Evolutionary conservation across 495 filamentous ascomycete genomes (phyloP).

Genomic region (Aspergillus wentii): DNA sequence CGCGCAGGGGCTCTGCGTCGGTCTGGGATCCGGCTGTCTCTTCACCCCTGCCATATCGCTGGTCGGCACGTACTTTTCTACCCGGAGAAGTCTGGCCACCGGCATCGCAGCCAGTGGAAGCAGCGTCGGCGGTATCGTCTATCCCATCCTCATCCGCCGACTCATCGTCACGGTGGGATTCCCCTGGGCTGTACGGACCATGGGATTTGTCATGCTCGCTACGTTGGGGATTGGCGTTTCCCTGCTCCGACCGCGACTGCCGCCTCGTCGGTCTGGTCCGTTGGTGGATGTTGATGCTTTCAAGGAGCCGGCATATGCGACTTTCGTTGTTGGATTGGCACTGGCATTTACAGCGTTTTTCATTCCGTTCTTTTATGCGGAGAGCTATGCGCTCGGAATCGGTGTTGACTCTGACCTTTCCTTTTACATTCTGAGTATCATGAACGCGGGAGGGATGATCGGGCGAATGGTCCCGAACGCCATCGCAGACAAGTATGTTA

Average conservation of each 20-base stretch:
- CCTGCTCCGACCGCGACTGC: slow-evolving; percentile 55
- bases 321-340: slow-evolving; percentile 27
- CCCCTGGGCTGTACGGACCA: slow-evolving; percentile 25
- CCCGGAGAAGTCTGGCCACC: slow-evolving; percentile 41
- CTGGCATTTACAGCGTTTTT: slow-evolving; percentile 16
- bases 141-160: slow-evolving; percentile 35
- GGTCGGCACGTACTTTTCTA: slow-evolving; percentile 29
- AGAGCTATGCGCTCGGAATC: slow-evolving; percentile 16
- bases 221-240: slow-evolving; percentile 52
- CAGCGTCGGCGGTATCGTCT: slow-evolving; percentile 36
- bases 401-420: slow-evolving; percentile 22
- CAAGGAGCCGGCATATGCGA: slow-evolving; percentile 51
- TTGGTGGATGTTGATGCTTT: too few species aligned
- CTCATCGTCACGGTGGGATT: slow-evolving; percentile 25
- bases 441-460: slow-evolving; percentile 36
- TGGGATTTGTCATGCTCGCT: slow-evolving; percentile 22
- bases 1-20: slow-evolving; percentile 46
- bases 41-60: slow-evolving; percentile 25
- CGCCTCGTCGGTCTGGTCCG: slow-evolving; percentile 38
- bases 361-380: slow-evolving; percentile 22
- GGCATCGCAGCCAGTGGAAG: slow-evolving; percentile 11
- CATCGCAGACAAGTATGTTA: slow-evolving; percentile 25
- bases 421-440: slow-evolving; percentile 22
- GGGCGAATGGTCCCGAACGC: slow-evolving; percentile 28
- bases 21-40: slow-evolving; percentile 30